These are phyloP conservation scores for Naegleria lovaniensis DNA, from an alignment of 208 protist species.

Conservation along the genomic window DNA sequence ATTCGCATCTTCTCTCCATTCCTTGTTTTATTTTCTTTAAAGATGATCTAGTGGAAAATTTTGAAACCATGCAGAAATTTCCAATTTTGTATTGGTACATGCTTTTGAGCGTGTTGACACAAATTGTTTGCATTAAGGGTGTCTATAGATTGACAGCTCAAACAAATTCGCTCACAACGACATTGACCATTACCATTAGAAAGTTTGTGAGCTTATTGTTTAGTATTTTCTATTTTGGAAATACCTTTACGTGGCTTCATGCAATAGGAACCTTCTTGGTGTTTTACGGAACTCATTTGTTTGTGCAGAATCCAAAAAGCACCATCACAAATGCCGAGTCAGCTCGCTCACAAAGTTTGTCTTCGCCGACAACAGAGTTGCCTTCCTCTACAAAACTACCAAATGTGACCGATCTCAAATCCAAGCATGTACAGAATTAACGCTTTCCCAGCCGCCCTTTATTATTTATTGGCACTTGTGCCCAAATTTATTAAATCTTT, in stretches of 20 bases:
- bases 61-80: neutral
- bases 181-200: neutral
- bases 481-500: too few relatives aligned
- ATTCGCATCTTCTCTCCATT: neutral
- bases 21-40: neutral
- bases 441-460: too few relatives aligned
- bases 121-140: neutral
- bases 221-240: neutral
- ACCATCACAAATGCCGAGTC: neutral
- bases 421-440: too few relatives aligned
- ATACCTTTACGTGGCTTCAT: neutral
- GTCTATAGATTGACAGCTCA: neutral
- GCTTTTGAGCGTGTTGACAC: neutral
- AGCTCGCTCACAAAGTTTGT: neutral
- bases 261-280: neutral
- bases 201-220: slow-evolving; percentile 9
- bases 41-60: neutral
- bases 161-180: neutral
- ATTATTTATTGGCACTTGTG: too few relatives aligned
- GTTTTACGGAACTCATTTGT: neutral
- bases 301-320: neutral
- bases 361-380: neutral
- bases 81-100: neutral
- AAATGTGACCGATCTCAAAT: neutral
- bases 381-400: neutral